Conservation (phyloP, 495 filamentous ascomycete species). For the Chaetomium cochliodes region DNA sequence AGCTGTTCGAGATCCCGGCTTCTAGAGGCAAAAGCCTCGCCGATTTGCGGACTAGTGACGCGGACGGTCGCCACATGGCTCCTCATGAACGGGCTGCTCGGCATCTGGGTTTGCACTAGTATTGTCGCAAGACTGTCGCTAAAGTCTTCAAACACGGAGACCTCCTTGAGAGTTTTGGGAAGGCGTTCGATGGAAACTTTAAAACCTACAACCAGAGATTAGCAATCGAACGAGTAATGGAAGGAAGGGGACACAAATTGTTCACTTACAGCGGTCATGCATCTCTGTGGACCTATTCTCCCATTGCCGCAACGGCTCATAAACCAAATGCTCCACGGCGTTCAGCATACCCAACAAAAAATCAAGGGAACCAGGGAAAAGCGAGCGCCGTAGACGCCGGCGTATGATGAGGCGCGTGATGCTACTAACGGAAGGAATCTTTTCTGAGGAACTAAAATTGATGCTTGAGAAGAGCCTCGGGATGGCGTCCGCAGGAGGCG, state of each 20-base stretch:
- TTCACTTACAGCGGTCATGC: conserved; percentile 14
- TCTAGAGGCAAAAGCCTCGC: conserved; percentile 17
- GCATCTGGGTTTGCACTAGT: neutral
- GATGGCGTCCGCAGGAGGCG: conserved; percentile 20
- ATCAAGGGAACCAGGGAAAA: neutral
- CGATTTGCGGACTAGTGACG: conserved; percentile 7
- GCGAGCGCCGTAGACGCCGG: conserved; percentile 16
- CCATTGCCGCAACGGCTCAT: conserved; percentile 26
- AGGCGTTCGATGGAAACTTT: conserved; percentile 9
- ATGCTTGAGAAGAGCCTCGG: conserved; percentile 16
- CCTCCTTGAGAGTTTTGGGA: conserved; percentile 16
- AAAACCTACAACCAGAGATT: conserved; percentile 9
- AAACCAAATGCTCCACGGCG: conserved; percentile 19
- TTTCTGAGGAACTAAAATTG: neutral
- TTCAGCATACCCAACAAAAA: conserved; percentile 18
- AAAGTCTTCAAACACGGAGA: conserved; percentile 23
- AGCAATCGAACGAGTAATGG: neutral
- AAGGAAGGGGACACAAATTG: neutral
- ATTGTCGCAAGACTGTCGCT: conserved; percentile 11
- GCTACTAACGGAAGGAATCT: conserved; percentile 11
- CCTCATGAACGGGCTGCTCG: neutral
- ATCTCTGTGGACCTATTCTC: neutral
- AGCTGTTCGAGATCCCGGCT: conserved; percentile 20
- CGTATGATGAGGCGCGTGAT: conserved; percentile 20
- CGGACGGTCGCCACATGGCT: conserved; percentile 10